These are phyloP conservation scores for Myrica gale DNA, from an alignment of 306 rosid genomes.

Conservation along the genomic window DNA sequence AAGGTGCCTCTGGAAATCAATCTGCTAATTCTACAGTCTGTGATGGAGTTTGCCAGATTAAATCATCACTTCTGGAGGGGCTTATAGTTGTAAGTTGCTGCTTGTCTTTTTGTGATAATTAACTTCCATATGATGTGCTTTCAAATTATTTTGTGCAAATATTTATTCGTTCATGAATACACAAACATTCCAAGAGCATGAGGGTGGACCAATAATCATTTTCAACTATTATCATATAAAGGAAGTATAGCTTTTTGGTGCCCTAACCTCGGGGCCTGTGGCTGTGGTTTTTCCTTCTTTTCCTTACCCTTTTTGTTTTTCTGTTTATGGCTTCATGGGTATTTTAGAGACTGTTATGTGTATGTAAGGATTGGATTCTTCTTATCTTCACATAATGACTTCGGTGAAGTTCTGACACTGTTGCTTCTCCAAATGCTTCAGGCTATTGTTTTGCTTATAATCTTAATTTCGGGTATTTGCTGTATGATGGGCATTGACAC, in stretches of 20 bases:
- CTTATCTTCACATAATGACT: not conserved
- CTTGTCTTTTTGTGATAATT: slow-evolving; percentile 16
- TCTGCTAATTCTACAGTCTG: slow-evolving; percentile 47
- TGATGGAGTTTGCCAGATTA: slow-evolving; percentile 78
- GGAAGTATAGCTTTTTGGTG: not conserved
- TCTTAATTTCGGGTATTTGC: slow-evolving; percentile 88
- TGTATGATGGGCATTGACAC: slow-evolving; percentile 99
- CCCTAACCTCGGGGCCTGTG: no score
- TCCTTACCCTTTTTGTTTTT: no score
- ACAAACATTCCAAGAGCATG: not conserved
- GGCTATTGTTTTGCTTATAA: slow-evolving; percentile 83
- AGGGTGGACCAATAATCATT: not conserved
- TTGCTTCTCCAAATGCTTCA: slow-evolving; percentile 38
- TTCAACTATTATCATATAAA: not conserved
- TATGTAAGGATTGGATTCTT: not conserved
- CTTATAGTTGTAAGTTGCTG: slow-evolving; percentile 70
- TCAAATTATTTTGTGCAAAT: not conserved
- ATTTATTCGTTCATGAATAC: not conserved
- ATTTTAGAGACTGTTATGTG: not conserved
- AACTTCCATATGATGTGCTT: not conserved
- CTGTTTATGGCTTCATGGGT: not conserved
- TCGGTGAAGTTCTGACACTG: slow-evolving; percentile 31
- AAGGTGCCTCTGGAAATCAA: slow-evolving; percentile 49
- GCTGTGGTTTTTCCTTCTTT: not conserved
- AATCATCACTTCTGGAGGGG: slow-evolving; percentile 94